Conservation (phyloP, 345 rosid species). For the Iberis pinnata region DNA sequence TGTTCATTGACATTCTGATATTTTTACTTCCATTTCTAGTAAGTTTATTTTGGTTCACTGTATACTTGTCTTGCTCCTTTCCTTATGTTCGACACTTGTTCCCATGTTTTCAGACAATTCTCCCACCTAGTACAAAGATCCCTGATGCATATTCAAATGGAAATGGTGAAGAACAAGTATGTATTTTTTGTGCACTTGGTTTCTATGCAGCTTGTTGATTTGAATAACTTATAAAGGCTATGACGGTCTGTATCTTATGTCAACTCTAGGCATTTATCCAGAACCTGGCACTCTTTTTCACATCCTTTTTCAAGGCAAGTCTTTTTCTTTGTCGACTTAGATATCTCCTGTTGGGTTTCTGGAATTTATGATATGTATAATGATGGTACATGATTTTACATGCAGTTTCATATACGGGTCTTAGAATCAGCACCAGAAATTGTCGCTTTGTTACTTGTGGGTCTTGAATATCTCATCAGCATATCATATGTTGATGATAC, state of each 20-base stretch:
- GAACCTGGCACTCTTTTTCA: constrained; percentile 92
- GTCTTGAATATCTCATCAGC: constrained; percentile 85
- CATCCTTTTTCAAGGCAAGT: constrained; percentile 88
- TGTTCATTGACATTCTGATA: not conserved
- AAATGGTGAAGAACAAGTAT: constrained; percentile 82
- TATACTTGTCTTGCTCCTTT: constrained; percentile 7
- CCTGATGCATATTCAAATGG: constrained; percentile 93
- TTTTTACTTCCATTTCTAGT: constrained; percentile 3
- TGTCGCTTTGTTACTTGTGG: constrained; percentile 52
- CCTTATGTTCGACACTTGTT: constrained; percentile 16
- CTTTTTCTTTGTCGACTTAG: constrained; percentile 6
- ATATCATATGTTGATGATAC: constrained; percentile 98
- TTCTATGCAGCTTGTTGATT: not conserved
- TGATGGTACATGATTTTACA: not conserved
- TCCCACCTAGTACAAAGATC: constrained; percentile 66
- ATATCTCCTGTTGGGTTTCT: constrained; percentile 5
- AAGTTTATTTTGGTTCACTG: constrained; percentile 4
- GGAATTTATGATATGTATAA: not conserved
- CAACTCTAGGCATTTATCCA: constrained; percentile 86
- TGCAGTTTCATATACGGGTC: constrained; percentile 81
- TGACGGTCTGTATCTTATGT: constrained; percentile 6
- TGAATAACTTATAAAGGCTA: not conserved
- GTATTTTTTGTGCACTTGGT: constrained; percentile 14
- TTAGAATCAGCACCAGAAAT: constrained; percentile 70
- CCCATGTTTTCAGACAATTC: constrained; percentile 48